Percentiles rank a stretch among this genome's conserved stretches.
These are phyloP conservation scores for Rhodotorula sp. DNA, from an alignment of 1,284 basidiomycete species.

Conservation along the genomic window DNA sequence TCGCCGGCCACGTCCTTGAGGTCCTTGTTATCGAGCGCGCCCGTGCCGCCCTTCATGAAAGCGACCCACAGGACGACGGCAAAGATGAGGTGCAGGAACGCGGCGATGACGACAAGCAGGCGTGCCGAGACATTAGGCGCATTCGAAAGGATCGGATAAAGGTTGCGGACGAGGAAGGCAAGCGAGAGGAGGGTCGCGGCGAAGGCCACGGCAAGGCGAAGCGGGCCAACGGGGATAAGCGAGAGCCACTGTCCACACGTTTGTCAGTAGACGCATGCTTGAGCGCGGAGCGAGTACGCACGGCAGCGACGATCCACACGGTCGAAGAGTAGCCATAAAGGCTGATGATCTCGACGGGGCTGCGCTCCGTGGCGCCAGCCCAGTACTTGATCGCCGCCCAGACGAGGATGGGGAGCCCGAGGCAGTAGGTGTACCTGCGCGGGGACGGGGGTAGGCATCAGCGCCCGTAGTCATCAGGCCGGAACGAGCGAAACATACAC, in stretches of 20 bases:
- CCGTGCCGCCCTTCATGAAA: constrained; percentile 43
- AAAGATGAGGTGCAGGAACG: constrained; percentile 43
- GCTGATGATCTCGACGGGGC: constrained; percentile 65
- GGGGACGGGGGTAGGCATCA: constrained; percentile 68
- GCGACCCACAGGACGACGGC: constrained; percentile 45
- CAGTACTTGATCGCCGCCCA: constrained; percentile 75
- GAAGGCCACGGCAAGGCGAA: constrained; percentile 41
- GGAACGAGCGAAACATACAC: constrained; percentile 52
- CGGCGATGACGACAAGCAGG: constrained; percentile 64
- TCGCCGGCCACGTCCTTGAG: constrained; percentile 9
- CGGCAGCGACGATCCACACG: constrained; percentile 69
- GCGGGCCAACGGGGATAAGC: constrained; percentile 43
- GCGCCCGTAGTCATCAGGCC: constrained; percentile 46
- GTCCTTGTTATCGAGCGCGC: constrained; percentile 12
- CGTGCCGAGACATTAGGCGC: constrained; percentile 78
- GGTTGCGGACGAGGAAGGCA: constrained; percentile 60
- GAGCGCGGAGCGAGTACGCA: background rate
- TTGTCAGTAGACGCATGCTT: background rate
- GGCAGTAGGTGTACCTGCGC: constrained; percentile 69
- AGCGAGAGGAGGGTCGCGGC: constrained; percentile 61
- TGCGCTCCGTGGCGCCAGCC: constrained; percentile 80
- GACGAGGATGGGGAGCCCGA: constrained; percentile 73
- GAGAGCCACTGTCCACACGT: constrained; percentile 38
- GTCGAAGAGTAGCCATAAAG: constrained; percentile 55
- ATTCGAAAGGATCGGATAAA: constrained; percentile 83